Evolutionary conservation across 352 stramenopile genomes (phyloP), one percentile per base, ranked within the genome.

Genomic region (Globisporangium paroecandrum): DNA sequence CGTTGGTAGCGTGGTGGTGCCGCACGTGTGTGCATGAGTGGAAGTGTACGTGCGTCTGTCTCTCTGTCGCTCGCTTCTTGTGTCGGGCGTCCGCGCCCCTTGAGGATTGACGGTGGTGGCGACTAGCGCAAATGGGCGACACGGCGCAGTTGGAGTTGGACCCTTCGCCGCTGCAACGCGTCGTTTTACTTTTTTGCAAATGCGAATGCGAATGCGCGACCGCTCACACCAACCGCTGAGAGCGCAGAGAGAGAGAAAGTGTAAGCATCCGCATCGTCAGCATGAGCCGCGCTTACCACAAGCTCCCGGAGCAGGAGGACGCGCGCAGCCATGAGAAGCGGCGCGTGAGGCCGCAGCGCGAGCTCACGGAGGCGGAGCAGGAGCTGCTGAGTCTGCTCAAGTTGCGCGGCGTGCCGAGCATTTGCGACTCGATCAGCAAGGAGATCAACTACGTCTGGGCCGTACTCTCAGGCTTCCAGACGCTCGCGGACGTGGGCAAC

Each of bases 391-490:
- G 67, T 47, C 61, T 92, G 58, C 77, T 93, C 60, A 90, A 90
- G 70, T 67, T 71, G 7, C 79, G 80, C 41, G 83, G 83, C 25
- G 81, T 92, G 24, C 62, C 71, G 24, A 89, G 83, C 51, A 85
- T 94, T 41, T 90, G 83, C 64, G 78, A 86, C 22, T 78, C 85
- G 7, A 86, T 94, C 65, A 88, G 74, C 51, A 76, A 78, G n/a
- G 85, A 91, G 71, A 92, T 94, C 63, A 84, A 88, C 68, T 90
- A 90, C 64, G 82, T 77, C 27, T 92, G 83, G 85, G 82, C 83
- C 18, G 83, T 89, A 20, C 74, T 76, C 9, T 90, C 83, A 7
- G 83, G 82, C 20, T 92, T 91, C 71, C 77, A 80, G 69, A 91
- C 83, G 32, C 75, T 94, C 27, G 71, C 78, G 12, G 82, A 77